phyloP scores from a whole-genome alignment of 163 green algal genomes.

The Scenedesmus sp. region DNA sequence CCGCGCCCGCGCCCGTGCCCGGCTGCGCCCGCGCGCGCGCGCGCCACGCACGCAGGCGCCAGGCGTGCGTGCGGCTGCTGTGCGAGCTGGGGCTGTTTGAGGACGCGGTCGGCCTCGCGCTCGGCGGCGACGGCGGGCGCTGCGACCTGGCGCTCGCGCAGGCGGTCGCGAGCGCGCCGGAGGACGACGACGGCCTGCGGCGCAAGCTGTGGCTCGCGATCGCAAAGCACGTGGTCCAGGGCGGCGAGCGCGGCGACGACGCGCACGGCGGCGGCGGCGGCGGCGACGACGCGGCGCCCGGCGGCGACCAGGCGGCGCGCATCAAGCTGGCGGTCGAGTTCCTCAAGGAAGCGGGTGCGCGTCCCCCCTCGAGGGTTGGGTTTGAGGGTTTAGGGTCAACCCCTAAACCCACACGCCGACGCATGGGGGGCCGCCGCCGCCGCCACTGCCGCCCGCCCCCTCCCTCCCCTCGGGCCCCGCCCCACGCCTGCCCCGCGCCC shows the following conservation, averaged over 20 bases:
- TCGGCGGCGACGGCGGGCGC: too few relatives aligned
- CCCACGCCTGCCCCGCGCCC: not conserved
- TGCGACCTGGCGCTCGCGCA: constrained; percentile 84
- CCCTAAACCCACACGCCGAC: too few relatives aligned
- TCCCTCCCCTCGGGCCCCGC: too few relatives aligned
- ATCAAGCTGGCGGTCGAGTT: constrained; percentile 80
- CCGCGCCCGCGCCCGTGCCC: not conserved
- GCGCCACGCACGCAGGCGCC: constrained; percentile 56
- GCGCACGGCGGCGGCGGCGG: too few relatives aligned
- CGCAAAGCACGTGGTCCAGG: constrained; percentile 80
- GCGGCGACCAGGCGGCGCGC: constrained; percentile 53
- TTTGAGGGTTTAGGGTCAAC: too few relatives aligned
- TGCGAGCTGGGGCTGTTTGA: constrained; percentile 84
- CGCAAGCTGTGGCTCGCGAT: constrained; percentile 85
- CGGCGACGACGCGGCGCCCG: not conserved
- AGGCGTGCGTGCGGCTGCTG: constrained; percentile 84
- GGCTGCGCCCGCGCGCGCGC: not conserved
- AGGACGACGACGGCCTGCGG: constrained; percentile 63
- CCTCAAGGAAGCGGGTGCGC: constrained; percentile 65
- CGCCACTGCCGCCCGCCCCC: too few relatives aligned
- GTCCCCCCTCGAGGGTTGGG: too few relatives aligned
- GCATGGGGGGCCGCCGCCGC: too few relatives aligned
- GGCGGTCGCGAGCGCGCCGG: constrained; percentile 69
- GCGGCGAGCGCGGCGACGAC: too few relatives aligned
- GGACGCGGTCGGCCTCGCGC: constrained; percentile 85